These are phyloP conservation scores for Aspergillus clavatus DNA, from an alignment of 2,329 filamentous ascomycete species.

Conservation along the genomic window DNA sequence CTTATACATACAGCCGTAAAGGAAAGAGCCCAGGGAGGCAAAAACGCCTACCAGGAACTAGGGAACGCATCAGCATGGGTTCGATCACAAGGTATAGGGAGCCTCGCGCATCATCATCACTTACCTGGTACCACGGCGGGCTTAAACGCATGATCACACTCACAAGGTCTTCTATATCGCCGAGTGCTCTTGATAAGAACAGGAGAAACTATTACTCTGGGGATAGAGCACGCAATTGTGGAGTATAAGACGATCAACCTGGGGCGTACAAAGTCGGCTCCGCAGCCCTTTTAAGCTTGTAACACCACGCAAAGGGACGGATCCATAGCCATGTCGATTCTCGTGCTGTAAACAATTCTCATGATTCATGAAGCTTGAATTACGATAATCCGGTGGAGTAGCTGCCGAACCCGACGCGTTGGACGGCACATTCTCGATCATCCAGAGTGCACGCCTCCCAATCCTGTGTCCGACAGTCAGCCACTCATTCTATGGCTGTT, in stretches of 20 bases:
- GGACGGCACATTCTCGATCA: not conserved
- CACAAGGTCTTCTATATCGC: too few species aligned
- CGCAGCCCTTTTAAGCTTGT: conserved; percentile 13
- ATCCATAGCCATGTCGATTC: not conserved
- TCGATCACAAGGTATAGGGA: too few species aligned
- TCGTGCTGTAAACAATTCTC: not conserved
- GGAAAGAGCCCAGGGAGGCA: conserved; percentile 54
- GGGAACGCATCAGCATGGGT: conserved; percentile 12
- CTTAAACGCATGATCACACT: conserved; percentile 47
- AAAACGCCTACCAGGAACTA: conserved; percentile 57
- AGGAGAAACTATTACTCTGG: not conserved
- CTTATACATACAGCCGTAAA: conserved; percentile 49
- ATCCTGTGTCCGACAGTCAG: too few species aligned
- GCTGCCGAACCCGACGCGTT: too few species aligned
- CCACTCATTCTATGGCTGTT: not conserved
- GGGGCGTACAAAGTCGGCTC: too few species aligned
- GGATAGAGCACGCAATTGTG: conserved; percentile 14
- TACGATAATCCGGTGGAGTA: not conserved
- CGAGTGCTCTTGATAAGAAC: not conserved
- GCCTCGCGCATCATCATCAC: conserved; percentile 5
- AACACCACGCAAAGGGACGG: conserved; percentile 3
- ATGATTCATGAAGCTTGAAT: not conserved
- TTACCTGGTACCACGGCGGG: conserved; percentile 55
- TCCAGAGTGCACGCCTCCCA: not conserved
- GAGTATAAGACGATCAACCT: conserved; percentile 10